phyloP scores from a whole-genome alignment of 2,329 filamentous ascomycete species.

The Fusarium euwallaceae region DNA sequence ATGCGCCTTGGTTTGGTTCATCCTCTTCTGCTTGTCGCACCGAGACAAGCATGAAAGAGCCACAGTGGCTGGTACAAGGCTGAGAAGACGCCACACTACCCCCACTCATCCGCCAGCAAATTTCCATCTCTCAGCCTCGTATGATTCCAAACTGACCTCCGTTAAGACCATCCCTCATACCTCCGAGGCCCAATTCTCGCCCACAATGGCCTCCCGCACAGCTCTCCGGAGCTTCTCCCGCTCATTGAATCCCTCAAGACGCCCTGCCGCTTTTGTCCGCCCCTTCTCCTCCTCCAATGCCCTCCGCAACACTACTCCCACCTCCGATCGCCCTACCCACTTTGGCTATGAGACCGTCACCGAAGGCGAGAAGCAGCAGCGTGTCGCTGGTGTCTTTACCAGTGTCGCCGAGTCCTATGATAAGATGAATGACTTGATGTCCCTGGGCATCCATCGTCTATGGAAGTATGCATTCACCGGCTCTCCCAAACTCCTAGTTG shows the following conservation, averaged over 20 bases:
- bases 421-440: slow-evolving; percentile 99
- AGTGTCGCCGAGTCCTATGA: slow-evolving; percentile 96
- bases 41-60: slow-evolving; percentile 7
- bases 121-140: slow-evolving; percentile 48
- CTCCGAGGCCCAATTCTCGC: slow-evolving; percentile 23
- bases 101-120: slow-evolving; percentile 38
- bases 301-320: slow-evolving; percentile 46
- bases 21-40: not conserved
- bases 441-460: slow-evolving; percentile 92
- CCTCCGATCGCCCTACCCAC: slow-evolving; percentile 76
- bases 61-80: slow-evolving; percentile 44
- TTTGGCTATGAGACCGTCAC: slow-evolving; percentile 91
- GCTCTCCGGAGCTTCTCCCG: slow-evolving; percentile 47
- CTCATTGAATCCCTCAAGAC: slow-evolving; percentile 35
- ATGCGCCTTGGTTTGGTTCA: not conserved
- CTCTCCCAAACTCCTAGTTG: not conserved
- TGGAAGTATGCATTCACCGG: slow-evolving; percentile 76
- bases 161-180: slow-evolving; percentile 26
- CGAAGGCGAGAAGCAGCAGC: slow-evolving; percentile 78
- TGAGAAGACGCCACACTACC: slow-evolving; percentile 17
- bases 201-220: slow-evolving; percentile 49
- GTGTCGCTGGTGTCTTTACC: slow-evolving; percentile 90
- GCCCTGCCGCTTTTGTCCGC: slow-evolving; percentile 35
- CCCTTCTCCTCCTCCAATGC: slow-evolving; percentile 48
- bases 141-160: slow-evolving; percentile 44